Conservation (phyloP, 352 stramenopile genomes). For the Phytophthora sojae region DNA sequence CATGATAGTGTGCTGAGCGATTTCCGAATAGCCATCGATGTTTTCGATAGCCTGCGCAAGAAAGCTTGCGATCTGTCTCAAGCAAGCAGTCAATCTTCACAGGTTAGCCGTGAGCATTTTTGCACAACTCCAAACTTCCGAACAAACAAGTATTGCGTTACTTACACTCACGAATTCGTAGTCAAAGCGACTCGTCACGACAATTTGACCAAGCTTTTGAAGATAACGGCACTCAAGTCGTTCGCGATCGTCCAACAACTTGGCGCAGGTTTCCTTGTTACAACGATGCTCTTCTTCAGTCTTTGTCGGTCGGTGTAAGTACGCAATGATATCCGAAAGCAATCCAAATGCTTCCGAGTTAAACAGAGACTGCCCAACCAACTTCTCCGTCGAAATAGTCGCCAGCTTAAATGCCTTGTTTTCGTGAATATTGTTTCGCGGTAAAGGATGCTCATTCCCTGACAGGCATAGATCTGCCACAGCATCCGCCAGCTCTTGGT, state of each 20-base stretch:
- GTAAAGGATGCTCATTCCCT: conserved; percentile 40
- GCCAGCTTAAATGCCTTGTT: conserved; percentile 55
- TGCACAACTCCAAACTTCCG: not conserved
- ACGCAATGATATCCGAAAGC: conserved; percentile 53
- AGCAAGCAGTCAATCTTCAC: conserved; percentile 5
- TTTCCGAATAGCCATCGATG: conserved; percentile 54
- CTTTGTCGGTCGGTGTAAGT: conserved; percentile 38
- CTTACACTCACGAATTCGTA: conserved; percentile 65
- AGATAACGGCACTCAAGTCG: conserved; percentile 58
- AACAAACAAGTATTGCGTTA: conserved; percentile 7
- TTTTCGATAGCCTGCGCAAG: conserved; percentile 48
- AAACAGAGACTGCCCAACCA: conserved; percentile 40
- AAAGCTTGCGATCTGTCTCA: conserved; percentile 48
- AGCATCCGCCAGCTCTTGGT: conserved; percentile 44
- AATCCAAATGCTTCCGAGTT: conserved; percentile 62
- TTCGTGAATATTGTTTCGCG: conserved; percentile 22
- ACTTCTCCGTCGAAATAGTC: conserved; percentile 1
- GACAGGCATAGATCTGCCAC: conserved; percentile 51
- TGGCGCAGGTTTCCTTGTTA: conserved; percentile 6
- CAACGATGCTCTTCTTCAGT: conserved; percentile 14
- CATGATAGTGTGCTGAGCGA: conserved; percentile 58
- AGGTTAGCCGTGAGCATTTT: conserved; percentile 1
- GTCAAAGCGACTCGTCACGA: conserved; percentile 52
- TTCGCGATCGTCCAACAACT: conserved; percentile 20
- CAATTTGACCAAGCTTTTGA: conserved; percentile 56